Conservation (phyloP, 306 rosid genomes). For the Corylus heterophylla region DNA sequence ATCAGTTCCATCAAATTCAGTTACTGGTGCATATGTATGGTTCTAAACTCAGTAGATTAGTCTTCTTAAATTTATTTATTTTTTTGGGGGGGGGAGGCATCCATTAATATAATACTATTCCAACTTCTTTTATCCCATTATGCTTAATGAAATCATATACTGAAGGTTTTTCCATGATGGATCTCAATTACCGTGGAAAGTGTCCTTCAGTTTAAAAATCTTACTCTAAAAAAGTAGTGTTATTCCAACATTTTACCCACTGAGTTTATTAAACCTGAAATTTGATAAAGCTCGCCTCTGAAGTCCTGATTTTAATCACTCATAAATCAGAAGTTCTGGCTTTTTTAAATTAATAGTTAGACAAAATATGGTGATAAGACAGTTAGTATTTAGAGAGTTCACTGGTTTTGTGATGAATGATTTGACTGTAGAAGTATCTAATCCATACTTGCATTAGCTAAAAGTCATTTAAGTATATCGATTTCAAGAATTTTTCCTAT, state of each 20-base stretch:
- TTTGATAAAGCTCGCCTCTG: neutral
- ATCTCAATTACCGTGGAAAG: neutral
- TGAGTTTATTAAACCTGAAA: neutral
- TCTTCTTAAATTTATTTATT: neutral
- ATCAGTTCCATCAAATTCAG: slow-evolving; percentile 49
- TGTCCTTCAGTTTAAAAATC: neutral
- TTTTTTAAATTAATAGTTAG: neutral
- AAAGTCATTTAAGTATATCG: neutral
- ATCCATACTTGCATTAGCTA: neutral
- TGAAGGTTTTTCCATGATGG: neutral
- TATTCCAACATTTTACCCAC: neutral
- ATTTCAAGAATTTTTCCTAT: neutral
- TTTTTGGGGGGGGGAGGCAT: no score
- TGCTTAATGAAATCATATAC: neutral
- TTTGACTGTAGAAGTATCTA: neutral
- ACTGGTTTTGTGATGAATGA: neutral
- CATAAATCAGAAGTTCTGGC: neutral
- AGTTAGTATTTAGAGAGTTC: neutral
- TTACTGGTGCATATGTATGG: slow-evolving; percentile 62
- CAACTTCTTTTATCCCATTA: neutral
- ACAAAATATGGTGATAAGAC: neutral
- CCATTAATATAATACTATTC: no score
- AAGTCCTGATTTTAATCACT: neutral
- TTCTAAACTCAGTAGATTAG: slow-evolving; percentile 22
- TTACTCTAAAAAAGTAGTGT: neutral